phyloP scores from a whole-genome alignment of 108 stramenopile species.

The Discostella pseudostelligera region DNA sequence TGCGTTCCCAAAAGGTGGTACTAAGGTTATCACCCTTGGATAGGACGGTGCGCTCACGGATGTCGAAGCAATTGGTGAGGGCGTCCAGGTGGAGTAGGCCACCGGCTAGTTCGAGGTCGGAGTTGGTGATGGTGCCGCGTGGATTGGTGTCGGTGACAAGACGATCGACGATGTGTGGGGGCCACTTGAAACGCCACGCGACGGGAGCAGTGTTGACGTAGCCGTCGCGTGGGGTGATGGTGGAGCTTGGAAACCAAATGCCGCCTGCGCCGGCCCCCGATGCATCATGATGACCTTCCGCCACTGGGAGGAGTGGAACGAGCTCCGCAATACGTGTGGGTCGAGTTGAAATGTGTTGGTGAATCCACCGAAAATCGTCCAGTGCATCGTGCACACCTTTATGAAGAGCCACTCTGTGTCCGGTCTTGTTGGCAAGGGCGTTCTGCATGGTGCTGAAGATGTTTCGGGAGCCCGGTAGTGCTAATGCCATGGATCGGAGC shows the following conservation, averaged over 20 bases:
- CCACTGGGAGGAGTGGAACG: constrained; percentile 32
- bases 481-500: constrained; percentile 19
- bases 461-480: constrained; percentile 13
- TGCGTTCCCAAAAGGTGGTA: constrained; percentile 41
- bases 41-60: constrained; percentile 33
- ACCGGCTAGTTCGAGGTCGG: constrained; percentile 45
- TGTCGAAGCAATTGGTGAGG: constrained; percentile 23
- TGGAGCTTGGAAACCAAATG: constrained; percentile 35
- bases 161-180: background rate
- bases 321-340: constrained; percentile 48
- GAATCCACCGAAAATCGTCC: constrained; percentile 39
- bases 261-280: constrained; percentile 41
- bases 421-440: background rate
- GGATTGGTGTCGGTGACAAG: constrained; percentile 30
- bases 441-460: constrained; percentile 26
- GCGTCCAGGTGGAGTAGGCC: constrained; percentile 49
- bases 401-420: constrained; percentile 2
- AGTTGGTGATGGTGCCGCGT: constrained; percentile 35
- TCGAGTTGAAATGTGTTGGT: constrained; percentile 2
- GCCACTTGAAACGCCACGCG: constrained; percentile 41
- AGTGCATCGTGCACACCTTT: constrained; percentile 31
- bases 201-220: constrained; percentile 14
- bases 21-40: constrained; percentile 41
- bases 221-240: background rate
- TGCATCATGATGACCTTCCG: constrained; percentile 44